Conservation (phyloP, 2,329 filamentous ascomycete genomes). For the Pseudogymnoascus sp. region DNA sequence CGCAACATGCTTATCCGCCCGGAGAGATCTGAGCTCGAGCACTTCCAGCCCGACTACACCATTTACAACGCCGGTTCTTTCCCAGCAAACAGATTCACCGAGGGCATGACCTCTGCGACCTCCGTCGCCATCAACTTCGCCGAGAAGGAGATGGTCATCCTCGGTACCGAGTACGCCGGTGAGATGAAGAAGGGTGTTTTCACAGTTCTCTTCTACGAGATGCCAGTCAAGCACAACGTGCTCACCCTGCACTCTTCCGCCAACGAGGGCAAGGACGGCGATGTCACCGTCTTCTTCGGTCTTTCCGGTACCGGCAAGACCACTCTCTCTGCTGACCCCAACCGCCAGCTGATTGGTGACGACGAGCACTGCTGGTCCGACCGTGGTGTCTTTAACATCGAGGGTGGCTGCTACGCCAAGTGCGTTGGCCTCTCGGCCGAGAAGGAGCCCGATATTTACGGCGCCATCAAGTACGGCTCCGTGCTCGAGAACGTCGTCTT, state of each 20-base stretch:
- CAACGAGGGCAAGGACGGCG: conserved; percentile 89
- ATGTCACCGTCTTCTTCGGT: conserved; percentile 98
- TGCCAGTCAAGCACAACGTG: conserved; percentile 99
- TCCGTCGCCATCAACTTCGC: conserved; percentile 98
- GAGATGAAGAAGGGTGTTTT: conserved; percentile 99
- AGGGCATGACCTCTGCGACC: conserved; percentile 96
- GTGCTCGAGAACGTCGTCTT: conserved; percentile 99
- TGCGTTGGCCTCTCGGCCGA: conserved; percentile 93
- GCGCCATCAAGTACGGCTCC: conserved; percentile 91
- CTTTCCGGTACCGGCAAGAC: conserved; percentile 98
- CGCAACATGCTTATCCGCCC: conserved; percentile 99
- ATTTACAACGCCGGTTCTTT: conserved; percentile 99
- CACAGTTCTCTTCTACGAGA: conserved; percentile 99
- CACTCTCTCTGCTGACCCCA: conserved; percentile 91
- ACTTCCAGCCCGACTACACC: conserved; percentile 98
- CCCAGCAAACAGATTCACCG: conserved; percentile 95
- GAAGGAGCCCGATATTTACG: conserved; percentile 98
- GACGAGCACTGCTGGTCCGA: conserved; percentile 99
- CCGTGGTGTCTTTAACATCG: conserved; percentile 96
- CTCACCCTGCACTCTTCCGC: conserved; percentile 96
- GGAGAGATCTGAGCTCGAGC: conserved; percentile 79
- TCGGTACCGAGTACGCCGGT: conserved; percentile 96
- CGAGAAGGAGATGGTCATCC: conserved; percentile 99
- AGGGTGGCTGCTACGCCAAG: conserved; percentile 99
- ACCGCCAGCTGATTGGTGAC: conserved; percentile 92